Evolutionary conservation across 176 grass and related monocot genomes (phyloP), one percentile per base, ranked within the genome.

Genomic region (Carex myosuroides): DNA sequence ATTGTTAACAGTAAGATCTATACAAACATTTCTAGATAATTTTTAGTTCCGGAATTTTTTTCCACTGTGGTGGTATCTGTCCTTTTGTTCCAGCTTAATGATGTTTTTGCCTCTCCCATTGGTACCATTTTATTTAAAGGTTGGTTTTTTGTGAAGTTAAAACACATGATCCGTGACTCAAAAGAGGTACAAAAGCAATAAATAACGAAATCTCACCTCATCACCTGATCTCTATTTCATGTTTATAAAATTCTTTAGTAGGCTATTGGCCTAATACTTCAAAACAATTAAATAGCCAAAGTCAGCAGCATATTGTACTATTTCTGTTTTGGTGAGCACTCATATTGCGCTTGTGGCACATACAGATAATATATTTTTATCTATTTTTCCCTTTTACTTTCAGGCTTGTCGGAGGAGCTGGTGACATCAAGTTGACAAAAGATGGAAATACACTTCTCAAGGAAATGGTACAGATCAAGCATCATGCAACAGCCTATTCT

Each of bases 351-450:
- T 46, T 52, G 3, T 48, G 42, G 42, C 42, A 4, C 18, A 26
- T 46, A 71, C 21, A 21, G 48, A 52, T 24, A 10, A 60, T 60
- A 61, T 41, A 10, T 35, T 30, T 21, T 37, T 80, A 44, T 81
- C 30, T 58, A 1, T 37, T 30, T 41, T 88, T 62, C 3, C 13
- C 58, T 55, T 70, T 24, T 71, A 56, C 54, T 20, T 74, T 10
- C 86, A 99, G 96, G 93, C 92, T 99, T 80, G 91, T 99, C 3
- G 93, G 96, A 71, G 96, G 96, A 85, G 93, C 96, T 64, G 96
- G 96, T 9, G 96, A 99, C 83, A 91, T 99, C 59, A 99, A 99
- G 83, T 88, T 99, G 60, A 99, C 96, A 11, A 99, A 99, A 88
- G 96, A 99, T 77, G 96, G 96, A 68, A 99, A 95, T 78, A 99